These are phyloP conservation scores for Pseudozyma flocculosa DNA, from an alignment of 1,284 basidiomycete genomes.

Conservation along the genomic window DNA sequence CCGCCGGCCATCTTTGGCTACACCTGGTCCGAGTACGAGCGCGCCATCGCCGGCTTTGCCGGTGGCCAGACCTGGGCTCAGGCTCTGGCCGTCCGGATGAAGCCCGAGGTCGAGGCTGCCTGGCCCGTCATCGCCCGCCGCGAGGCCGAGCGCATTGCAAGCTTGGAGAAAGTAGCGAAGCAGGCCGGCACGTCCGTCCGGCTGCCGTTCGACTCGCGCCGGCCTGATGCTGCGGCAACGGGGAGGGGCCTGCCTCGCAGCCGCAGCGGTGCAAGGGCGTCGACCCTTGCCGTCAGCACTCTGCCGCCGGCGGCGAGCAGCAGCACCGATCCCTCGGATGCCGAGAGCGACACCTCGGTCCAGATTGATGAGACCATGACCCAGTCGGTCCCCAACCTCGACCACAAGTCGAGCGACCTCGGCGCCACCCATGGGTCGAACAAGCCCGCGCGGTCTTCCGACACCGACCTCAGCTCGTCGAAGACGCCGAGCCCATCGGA, in stretches of 20 bases:
- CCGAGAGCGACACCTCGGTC: conserved; percentile 14
- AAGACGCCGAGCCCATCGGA: too few relatives aligned
- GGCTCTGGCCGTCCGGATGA: conserved; percentile 41
- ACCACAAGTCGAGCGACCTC: conserved; percentile 7
- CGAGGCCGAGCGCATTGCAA: conserved; percentile 15
- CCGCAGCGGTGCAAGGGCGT: background rate
- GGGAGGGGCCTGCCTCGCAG: background rate
- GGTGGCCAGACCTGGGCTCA: conserved; percentile 47
- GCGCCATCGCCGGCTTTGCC: conserved; percentile 50
- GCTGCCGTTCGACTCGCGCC: too few relatives aligned
- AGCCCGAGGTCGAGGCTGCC: conserved; percentile 36
- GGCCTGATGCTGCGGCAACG: too few relatives aligned
- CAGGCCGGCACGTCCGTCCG: too few relatives aligned
- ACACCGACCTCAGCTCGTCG: background rate
- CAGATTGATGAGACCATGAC: conserved; percentile 36
- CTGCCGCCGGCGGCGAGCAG: background rate
- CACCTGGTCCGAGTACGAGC: conserved; percentile 51
- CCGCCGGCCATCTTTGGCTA: conserved; percentile 50
- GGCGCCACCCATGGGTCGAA: background rate
- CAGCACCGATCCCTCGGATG: conserved; percentile 7
- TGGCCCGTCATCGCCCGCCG: conserved; percentile 14
- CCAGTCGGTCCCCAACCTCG: conserved; percentile 43
- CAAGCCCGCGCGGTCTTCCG: background rate
- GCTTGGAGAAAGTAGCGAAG: conserved; percentile 8
- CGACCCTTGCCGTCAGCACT: background rate